Conservation (phyloP, 108 stramenopile genomes). For the Nitzschia inconspicua region DNA sequence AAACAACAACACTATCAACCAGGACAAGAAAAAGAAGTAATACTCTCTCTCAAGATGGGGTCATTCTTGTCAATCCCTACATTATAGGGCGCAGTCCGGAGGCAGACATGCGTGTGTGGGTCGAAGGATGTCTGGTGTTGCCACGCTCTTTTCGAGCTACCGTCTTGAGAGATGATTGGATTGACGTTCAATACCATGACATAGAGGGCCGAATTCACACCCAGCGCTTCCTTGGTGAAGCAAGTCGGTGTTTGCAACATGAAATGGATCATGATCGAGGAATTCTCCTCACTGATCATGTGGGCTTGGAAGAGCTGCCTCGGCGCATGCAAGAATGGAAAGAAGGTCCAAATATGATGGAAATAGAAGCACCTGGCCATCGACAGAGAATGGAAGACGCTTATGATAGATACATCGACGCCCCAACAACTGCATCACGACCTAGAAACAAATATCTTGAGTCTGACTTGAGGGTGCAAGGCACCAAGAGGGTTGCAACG, state of each 20-base stretch:
- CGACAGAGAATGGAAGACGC: conserved; percentile 33
- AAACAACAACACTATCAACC: not conserved
- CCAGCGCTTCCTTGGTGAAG: conserved; percentile 44
- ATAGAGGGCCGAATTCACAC: conserved; percentile 1
- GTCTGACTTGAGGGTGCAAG: no score
- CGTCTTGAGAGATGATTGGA: conserved; percentile 62
- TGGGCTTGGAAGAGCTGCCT: conserved; percentile 58
- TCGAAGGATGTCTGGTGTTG: conserved; percentile 76
- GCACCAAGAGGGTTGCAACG: no score
- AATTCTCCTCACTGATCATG: conserved; percentile 79
- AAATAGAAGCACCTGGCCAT: conserved; percentile 45
- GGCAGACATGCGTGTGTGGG: conserved; percentile 70
- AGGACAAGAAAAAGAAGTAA: not conserved
- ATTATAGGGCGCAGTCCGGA: conserved; percentile 69
- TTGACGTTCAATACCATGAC: conserved; percentile 56
- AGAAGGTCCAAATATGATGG: conserved; percentile 51
- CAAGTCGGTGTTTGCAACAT: conserved; percentile 70
- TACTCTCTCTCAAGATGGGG: no score
- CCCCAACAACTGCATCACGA: not conserved
- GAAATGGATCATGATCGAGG: conserved; percentile 88
- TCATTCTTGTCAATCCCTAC: conserved; percentile 69
- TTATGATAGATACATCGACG: conserved; percentile 16
- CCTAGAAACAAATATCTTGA: no score
- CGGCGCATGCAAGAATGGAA: no score
- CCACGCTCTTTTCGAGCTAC: conserved; percentile 74